phyloP scores from a whole-genome alignment of 73 alveolate species.

The Paramecium primaurelia region DNA sequence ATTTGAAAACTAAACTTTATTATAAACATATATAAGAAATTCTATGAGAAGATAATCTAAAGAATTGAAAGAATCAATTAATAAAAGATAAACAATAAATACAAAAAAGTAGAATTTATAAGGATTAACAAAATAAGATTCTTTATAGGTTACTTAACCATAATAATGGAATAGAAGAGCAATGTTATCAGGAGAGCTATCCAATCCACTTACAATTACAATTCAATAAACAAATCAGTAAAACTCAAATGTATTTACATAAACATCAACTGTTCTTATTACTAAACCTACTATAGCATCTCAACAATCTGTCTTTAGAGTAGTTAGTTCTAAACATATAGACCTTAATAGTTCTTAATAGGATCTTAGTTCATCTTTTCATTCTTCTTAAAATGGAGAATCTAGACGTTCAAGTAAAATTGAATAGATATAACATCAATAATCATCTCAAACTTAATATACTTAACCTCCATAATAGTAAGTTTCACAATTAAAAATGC shows the following conservation, averaged over 20 bases:
- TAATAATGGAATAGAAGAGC: conserved; percentile 1
- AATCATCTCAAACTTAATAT: neutral
- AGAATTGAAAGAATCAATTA: neutral
- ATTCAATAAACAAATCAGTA: neutral
- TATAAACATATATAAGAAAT: neutral
- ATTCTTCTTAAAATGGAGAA: neutral
- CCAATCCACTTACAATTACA: neutral
- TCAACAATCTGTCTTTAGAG: neutral
- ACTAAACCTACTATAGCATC: neutral
- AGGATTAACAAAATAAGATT: neutral
- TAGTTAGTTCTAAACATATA: neutral
- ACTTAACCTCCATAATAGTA: neutral
- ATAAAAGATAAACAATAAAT: neutral
- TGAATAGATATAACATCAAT: neutral
- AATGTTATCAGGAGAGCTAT: neutral
- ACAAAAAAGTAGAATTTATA: neutral
- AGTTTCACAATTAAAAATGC: neutral
- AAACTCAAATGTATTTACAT: neutral
- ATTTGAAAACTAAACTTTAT: neutral
- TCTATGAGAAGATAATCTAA: neutral
- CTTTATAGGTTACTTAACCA: neutral
- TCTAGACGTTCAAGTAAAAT: neutral
- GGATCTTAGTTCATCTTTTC: neutral
- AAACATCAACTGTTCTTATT: neutral
- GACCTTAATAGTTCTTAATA: neutral